Base-by-base conservation (phyloP, 148 eudicot genomes). In the Cornus florida region DNA sequence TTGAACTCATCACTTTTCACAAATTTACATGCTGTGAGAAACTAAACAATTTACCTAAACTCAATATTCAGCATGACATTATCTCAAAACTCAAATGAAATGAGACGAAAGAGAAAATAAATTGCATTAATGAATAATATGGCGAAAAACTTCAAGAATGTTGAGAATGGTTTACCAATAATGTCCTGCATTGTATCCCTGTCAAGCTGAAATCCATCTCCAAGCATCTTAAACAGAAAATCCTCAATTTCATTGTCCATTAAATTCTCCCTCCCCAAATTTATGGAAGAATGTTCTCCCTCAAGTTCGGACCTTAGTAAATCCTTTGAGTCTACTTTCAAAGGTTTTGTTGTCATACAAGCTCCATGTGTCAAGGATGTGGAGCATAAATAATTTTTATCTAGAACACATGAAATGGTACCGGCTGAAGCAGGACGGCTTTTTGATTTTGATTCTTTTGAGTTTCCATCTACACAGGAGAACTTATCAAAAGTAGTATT, bases 191-290 rank as follows among this genome's bases (percentile, higher is more conserved):
- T 84, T 53, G 76, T 72, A 76, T 74, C 82, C 72, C 72, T 87
- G 41, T 86, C 89, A 11, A 88, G 82, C 76, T 81, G 88, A 81
- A 79, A 89, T 41, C 88, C 86, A 33, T 31, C 69, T 24, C 86
- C 86, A 78, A 86, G 85, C 81, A 83, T 83, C 74, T 84, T 81
- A 77, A 81, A 83, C 31, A 89, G 80, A 85, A 86, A 81, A 7
- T 83, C 66, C 72, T 86, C 86, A 4, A 69, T 70, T 60, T 83
- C 83, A 17, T 81, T 78, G 69, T 67, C 43, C 32, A 75, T 60
- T 65, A 41, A 43, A 7, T 39, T 28, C 78, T 77, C 75, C 59
- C 70, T 84, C 65, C 7, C 74, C 12, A 31, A 33, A 66, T 46
- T 46, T 16, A 28, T 46, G 28, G 72, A 79, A 39, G 79, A 71